Evolutionary conservation across 2,329 filamentous ascomycete species (phyloP), one percentile per base, ranked within the genome.

Genomic region (Aspergillus neotritici): DNA sequence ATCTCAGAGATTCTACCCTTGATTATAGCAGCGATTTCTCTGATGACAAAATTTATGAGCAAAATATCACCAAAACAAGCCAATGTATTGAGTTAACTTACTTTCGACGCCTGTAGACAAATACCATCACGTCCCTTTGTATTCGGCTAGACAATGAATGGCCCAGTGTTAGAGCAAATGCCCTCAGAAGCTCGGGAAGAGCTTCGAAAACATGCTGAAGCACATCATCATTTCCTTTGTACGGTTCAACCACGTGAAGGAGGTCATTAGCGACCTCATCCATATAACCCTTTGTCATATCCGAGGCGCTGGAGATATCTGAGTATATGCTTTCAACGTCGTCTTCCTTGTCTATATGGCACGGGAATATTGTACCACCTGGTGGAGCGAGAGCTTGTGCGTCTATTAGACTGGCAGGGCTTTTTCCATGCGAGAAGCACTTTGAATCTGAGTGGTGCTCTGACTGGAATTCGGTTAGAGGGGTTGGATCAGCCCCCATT

Each of bases 101-200:
- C 38, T 17, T 28, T 11, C 30, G 38, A 34, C 34, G 29, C 14
- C 17, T 33, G 4, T 40, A 31, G 30, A 40, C 34, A 14, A 40
- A 40, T 2, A 40, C 38, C 38, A 40, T 40, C 21, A 28, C 17
- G 4, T 40, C 38, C 16, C 38, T 33, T n/a, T 40, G 30, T 10
- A 28, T 34, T 13, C 8, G 14, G 9, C 15, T 13, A 12, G 30
- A 40, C 5, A 15, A 12, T 9, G 30, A 7, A 21, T 34, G 38
- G 13, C 38, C 38, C 1, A 33, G 14, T 10, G 15, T 40, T 25
- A 40, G 5, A 15, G 38, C 30, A 33, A 40, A 40, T 12, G 38
- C 21, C 14, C 30, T 40, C 10, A 40, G 17, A n/a, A 40, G 17
- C 7, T 40, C 38, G 5, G 38, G 38, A 40, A 40, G 38, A 21